These are phyloP conservation scores for Macrophomina phaseolina DNA, from an alignment of 2,329 filamentous ascomycete genomes.

Conservation along the genomic window DNA sequence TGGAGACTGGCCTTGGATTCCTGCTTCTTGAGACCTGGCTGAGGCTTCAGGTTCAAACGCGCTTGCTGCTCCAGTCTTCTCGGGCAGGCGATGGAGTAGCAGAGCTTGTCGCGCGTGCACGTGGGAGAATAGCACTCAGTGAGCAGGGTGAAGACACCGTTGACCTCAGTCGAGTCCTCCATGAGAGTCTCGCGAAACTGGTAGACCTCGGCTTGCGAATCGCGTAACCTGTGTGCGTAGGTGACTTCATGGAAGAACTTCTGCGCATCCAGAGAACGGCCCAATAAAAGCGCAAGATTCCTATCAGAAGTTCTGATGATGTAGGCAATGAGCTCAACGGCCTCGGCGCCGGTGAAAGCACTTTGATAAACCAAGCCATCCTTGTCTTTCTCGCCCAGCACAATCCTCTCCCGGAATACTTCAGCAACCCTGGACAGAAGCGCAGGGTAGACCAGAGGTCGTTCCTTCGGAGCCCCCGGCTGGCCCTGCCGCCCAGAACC, in stretches of 20 bases:
- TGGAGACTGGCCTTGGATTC: conserved; percentile 75
- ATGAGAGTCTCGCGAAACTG: conserved; percentile 93
- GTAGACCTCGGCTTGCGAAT: conserved; percentile 94
- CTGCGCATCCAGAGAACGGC: conserved; percentile 91
- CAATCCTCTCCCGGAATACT: conserved; percentile 88
- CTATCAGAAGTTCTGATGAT: conserved; percentile 97
- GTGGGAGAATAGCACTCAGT: conserved; percentile 99
- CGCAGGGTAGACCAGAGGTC: conserved; percentile 92
- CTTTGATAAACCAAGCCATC: conserved; percentile 98
- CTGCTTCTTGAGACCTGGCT: conserved; percentile 79
- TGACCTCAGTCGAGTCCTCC: conserved; percentile 83
- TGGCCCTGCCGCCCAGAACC: conserved; percentile 52
- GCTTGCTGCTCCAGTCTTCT: conserved; percentile 93
- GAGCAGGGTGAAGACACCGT: conserved; percentile 93
- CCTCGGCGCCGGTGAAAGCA: conserved; percentile 93
- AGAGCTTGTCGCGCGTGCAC: conserved; percentile 91
- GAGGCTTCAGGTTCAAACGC: conserved; percentile 88
- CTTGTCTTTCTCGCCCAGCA: conserved; percentile 86
- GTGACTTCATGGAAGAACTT: conserved; percentile 99
- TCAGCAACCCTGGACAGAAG: conserved; percentile 91
- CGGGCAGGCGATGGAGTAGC: conserved; percentile 97
- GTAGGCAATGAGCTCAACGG: conserved; percentile 92
- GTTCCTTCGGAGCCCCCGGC: conserved; percentile 63
- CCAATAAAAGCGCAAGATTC: conserved; percentile 88
- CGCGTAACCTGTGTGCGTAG: conserved; percentile 92